phyloP scores from a whole-genome alignment of 495 filamentous ascomycete species.

The Glutinoglossum americanum region DNA sequence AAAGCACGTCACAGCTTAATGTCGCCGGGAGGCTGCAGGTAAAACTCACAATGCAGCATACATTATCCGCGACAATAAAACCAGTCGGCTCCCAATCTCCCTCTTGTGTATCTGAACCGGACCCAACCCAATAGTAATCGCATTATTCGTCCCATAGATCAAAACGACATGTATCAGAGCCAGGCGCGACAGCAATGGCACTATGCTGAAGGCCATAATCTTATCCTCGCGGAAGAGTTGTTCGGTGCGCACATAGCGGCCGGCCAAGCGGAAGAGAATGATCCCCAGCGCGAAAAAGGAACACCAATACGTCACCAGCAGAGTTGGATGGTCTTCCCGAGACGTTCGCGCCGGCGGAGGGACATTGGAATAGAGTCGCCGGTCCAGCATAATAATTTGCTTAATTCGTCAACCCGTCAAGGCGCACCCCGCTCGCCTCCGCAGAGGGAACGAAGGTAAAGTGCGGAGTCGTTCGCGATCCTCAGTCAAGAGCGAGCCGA shows the following conservation, averaged over 20 bases:
- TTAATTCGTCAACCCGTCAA: background rate
- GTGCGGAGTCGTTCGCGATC: background rate
- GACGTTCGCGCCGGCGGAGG: slow-evolving; percentile 35
- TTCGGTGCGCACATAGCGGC: slow-evolving; percentile 64
- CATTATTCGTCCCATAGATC: slow-evolving; percentile 76
- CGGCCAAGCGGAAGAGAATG: slow-evolving; percentile 52
- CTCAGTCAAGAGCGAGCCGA: background rate
- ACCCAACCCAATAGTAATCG: slow-evolving; percentile 23
- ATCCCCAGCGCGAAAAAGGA: slow-evolving; percentile 61
- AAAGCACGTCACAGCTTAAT: background rate
- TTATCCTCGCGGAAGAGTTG: slow-evolving; percentile 72
- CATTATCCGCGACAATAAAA: slow-evolving; percentile 41
- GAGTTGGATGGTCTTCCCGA: slow-evolving; percentile 43
- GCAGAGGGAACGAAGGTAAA: background rate
- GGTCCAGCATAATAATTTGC: background rate
- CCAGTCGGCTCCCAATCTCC: slow-evolving; percentile 38
- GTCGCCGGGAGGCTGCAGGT: background rate
- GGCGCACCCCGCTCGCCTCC: background rate
- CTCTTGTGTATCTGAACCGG: slow-evolving; percentile 27
- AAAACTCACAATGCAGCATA: slow-evolving; percentile 45
- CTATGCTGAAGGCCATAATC: slow-evolving; percentile 54
- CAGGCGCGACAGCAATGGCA: slow-evolving; percentile 69
- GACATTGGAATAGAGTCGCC: slow-evolving; percentile 25
- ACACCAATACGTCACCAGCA: slow-evolving; percentile 90
- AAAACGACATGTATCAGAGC: slow-evolving; percentile 69